A percentile compares a stretch with the other conserved stretches of the same genome.
Evolutionary conservation across 441 rosid genomes (phyloP).

Genomic region (Jatropha multifida): DNA sequence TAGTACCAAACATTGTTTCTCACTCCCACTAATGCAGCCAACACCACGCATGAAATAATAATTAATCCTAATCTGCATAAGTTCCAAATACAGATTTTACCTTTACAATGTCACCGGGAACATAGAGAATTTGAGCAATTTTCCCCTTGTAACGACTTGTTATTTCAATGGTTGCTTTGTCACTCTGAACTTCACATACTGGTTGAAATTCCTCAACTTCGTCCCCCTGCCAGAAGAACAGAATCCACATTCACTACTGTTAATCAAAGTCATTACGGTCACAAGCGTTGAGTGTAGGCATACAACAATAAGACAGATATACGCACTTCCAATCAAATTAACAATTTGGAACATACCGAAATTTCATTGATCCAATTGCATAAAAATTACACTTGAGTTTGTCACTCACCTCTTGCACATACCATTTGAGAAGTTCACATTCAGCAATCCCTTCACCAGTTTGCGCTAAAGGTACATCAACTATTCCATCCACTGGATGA

Average conservation of each 20-base stretch:
- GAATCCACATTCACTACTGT: not conserved
- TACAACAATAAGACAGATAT: not conserved
- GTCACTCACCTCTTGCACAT: constrained; percentile 68
- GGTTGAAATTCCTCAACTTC: constrained; percentile 79
- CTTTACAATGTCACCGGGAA: constrained; percentile 81
- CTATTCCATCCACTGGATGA: constrained; percentile 34
- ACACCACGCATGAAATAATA: not conserved
- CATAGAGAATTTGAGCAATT: constrained; percentile 48
- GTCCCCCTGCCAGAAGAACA: constrained; percentile 61
- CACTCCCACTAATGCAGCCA: not conserved
- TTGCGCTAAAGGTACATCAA: constrained; percentile 89
- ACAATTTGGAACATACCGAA: not conserved
- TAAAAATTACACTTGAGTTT: not conserved
- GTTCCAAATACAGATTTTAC: constrained; percentile 31
- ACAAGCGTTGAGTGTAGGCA: not conserved
- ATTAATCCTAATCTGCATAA: not conserved
- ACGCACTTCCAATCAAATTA: not conserved
- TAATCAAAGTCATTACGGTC: not conserved
- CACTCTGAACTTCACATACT: constrained; percentile 90
- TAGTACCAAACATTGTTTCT: not conserved
- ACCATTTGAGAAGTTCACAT: constrained; percentile 92
- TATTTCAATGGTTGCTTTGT: constrained; percentile 87
- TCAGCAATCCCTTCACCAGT: constrained; percentile 98
- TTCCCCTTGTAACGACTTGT: constrained; percentile 88
- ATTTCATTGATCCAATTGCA: not conserved